Evolutionary conservation across 768 basidiomycete genomes (phyloP).

Genomic region (Phlebiopsis gigantea): DNA sequence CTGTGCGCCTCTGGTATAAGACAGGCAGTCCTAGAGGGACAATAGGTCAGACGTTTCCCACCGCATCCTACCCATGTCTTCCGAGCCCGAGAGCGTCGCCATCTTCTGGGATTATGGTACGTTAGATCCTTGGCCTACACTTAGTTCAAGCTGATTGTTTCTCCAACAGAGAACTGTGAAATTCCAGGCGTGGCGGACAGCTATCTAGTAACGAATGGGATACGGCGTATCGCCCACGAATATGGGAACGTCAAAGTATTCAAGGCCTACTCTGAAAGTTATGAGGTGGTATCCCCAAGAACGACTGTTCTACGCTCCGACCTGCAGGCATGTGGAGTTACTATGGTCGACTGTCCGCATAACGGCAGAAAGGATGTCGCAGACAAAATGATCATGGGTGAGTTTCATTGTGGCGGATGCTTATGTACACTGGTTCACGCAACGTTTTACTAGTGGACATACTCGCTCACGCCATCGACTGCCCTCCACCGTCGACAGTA

Average conservation of each 20-base stretch:
- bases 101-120: slow-evolving; percentile 37
- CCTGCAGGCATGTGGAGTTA: slow-evolving; percentile 43
- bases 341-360: slow-evolving; percentile 27
- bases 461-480: slow-evolving; percentile 62
- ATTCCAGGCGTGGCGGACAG: slow-evolving; percentile 33
- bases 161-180: slow-evolving; percentile 22
- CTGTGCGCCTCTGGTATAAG: background rate
- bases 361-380: slow-evolving; percentile 27
- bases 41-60: background rate
- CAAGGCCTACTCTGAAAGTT: slow-evolving; percentile 48
- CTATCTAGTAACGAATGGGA: slow-evolving; percentile 30
- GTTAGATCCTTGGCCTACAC: slow-evolving; percentile 10
- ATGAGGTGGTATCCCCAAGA: slow-evolving; percentile 31
- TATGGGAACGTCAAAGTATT: slow-evolving; percentile 44
- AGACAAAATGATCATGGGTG: slow-evolving; percentile 48
- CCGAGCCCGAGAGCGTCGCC: slow-evolving; percentile 19
- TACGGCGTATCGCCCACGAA: slow-evolving; percentile 35
- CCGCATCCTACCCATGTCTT: slow-evolving; percentile 1
- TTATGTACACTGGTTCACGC: slow-evolving; percentile 12
- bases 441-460: slow-evolving; percentile 57
- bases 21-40: background rate
- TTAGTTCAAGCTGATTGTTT: slow-evolving; percentile 16
- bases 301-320: slow-evolving; percentile 32
- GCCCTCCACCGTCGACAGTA: slow-evolving; percentile 45
- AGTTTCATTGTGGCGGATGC: background rate